A percentile compares a stretch with the other conserved stretches of the same genome.
Evolutionary conservation across 1,139 yeast genomes (phyloP).

Genomic region (Candida neerlandica): DNA sequence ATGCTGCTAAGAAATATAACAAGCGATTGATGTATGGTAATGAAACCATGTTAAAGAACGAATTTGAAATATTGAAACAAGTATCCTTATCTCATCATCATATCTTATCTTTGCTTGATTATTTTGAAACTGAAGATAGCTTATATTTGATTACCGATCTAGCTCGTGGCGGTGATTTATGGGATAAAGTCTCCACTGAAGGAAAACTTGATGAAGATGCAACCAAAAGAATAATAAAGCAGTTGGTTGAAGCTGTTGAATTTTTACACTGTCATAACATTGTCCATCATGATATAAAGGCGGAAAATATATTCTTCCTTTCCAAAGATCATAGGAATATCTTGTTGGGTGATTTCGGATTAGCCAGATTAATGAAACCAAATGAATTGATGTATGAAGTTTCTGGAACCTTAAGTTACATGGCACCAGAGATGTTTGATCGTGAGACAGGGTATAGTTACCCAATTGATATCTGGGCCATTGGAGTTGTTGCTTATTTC

Average conservation of each 20-base stretch:
- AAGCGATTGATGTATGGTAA: constrained; percentile 39
- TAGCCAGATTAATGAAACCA: constrained; percentile 41
- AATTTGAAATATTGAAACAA: constrained; percentile 54
- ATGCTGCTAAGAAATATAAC: constrained; percentile 42
- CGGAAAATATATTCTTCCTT: constrained; percentile 42
- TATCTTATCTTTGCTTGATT: constrained; percentile 65
- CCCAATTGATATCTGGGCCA: constrained; percentile 75
- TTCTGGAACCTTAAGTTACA: constrained; percentile 73
- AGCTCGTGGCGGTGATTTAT: constrained; percentile 72
- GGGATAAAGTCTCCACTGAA: constrained; percentile 56
- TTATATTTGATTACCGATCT: constrained; percentile 67
- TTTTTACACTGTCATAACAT: constrained; percentile 35
- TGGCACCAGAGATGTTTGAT: constrained; percentile 69
- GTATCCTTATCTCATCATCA: constrained; percentile 48
- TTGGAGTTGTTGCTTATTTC: constrained; percentile 73
- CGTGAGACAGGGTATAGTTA: constrained; percentile 55
- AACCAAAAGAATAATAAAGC: constrained; percentile 43
- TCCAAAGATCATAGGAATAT: constrained; percentile 31
- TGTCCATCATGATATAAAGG: constrained; percentile 48
- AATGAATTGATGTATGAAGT: constrained; percentile 30
- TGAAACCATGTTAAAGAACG: constrained; percentile 50
- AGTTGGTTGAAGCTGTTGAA: constrained; percentile 31
- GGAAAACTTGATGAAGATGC: constrained; percentile 43
- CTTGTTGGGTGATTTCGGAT: constrained; percentile 74
- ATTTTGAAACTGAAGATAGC: constrained; percentile 64